These are phyloP conservation scores for Leccinum idahoense DNA, from an alignment of 1,284 basidiomycete species.

Conservation along the genomic window DNA sequence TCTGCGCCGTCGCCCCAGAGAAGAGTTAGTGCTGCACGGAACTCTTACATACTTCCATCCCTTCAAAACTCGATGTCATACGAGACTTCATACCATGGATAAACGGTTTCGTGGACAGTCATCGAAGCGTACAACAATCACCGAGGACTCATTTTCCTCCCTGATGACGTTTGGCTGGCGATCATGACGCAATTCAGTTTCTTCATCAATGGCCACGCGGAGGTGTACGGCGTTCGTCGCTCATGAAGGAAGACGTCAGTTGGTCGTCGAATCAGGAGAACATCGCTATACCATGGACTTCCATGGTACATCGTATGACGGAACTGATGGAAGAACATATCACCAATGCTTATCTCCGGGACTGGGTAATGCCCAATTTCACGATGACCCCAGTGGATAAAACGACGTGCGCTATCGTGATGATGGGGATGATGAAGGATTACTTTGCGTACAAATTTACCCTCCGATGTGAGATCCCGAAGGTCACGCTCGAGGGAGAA, in stretches of 20 bases:
- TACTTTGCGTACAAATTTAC: conserved; percentile 34
- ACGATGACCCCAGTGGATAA: conserved; percentile 39
- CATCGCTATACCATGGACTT: conserved; percentile 29
- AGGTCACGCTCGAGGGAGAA: conserved; percentile 39
- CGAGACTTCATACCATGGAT: conserved; percentile 24
- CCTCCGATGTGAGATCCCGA: conserved; percentile 41
- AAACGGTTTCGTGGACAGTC: conserved; percentile 36
- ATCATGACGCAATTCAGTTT: conserved; percentile 41
- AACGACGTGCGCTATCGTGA: conserved; percentile 35
- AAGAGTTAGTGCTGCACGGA: conserved; percentile 14
- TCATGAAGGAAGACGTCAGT: conserved; percentile 34
- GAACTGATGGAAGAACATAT: conserved; percentile 32
- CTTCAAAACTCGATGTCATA: conserved; percentile 14
- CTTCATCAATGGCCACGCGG: conserved; percentile 40
- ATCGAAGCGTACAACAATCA: conserved; percentile 37
- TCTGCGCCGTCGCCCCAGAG: conserved; percentile 14
- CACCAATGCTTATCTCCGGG: conserved; percentile 31
- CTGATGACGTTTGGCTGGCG: conserved; percentile 43
- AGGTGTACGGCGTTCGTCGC: conserved; percentile 37
- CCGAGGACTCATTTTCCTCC: conserved; percentile 33
- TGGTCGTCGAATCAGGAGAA: conserved; percentile 27
- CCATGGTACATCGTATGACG: conserved; percentile 31
- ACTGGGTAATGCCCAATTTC: conserved; percentile 44
- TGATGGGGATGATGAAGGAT: conserved; percentile 41
- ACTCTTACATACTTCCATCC: conserved; percentile 26